phyloP scores from a whole-genome alignment of 768 basidiomycete species.

The Suillus subaureus region DNA sequence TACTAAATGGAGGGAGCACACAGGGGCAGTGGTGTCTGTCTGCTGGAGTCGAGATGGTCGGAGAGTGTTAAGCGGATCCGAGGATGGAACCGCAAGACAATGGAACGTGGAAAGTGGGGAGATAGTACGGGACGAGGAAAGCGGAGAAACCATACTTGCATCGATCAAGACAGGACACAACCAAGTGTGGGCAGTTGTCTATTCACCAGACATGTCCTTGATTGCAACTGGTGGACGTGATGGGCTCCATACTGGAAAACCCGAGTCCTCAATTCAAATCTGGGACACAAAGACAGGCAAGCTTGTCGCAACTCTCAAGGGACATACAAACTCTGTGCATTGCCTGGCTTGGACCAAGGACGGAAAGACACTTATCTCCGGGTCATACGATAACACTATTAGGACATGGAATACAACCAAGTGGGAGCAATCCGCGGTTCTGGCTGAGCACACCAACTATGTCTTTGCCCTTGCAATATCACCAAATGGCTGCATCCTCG shows the following conservation, averaged over 20 bases:
- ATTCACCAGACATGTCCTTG: slow-evolving; percentile 8
- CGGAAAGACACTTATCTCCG: background rate
- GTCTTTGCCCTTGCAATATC: background rate
- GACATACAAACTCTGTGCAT: rapidly evolving
- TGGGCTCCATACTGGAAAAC: background rate
- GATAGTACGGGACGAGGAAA: too few relatives aligned
- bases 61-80: background rate
- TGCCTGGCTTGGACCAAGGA: background rate
- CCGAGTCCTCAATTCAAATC: background rate
- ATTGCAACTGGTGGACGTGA: slow-evolving; percentile 1
- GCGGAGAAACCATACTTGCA: too few relatives aligned
- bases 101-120: background rate
- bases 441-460: rapidly evolving
- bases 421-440: background rate
- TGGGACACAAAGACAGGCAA: slow-evolving; percentile 8
- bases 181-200: background rate
- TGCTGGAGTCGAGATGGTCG: background rate
- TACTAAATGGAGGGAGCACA: background rate
- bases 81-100: background rate
- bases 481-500: background rate
- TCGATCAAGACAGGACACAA: background rate
- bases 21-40: rapidly evolving
- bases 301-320: slow-evolving; percentile 5
- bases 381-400: rapidly evolving
- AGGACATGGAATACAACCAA: background rate